A percentile compares a stretch with the other conserved stretches of the same genome.
Conservation (phyloP, 1,284 basidiomycete species). For the Malassezia cuniculi region DNA sequence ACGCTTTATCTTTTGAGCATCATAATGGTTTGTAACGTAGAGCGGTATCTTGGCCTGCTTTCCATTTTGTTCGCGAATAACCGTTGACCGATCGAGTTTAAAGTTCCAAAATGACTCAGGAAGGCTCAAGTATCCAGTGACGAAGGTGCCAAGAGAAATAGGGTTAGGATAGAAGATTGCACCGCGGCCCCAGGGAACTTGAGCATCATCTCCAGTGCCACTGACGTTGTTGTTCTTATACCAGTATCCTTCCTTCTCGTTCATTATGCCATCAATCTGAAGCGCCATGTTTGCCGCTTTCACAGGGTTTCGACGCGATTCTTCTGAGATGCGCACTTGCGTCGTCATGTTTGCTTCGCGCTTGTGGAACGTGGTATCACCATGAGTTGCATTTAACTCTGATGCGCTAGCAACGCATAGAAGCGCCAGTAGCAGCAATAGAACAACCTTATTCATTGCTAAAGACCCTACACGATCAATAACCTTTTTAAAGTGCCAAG, state of each 20-base stretch:
- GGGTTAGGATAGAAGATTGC: constrained; percentile 19
- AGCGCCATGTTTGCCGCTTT: constrained; percentile 25
- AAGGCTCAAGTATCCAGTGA: constrained; percentile 47
- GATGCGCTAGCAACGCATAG: too few species aligned
- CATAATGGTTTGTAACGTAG: constrained; percentile 22
- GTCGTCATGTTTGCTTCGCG: constrained; percentile 3
- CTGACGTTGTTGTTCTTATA: constrained; percentile 15
- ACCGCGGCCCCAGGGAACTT: constrained; percentile 29
- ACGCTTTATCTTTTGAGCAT: constrained; percentile 26
- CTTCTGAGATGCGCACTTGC: constrained; percentile 16
- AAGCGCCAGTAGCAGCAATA: too few species aligned
- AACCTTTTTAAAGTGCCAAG: too few species aligned
- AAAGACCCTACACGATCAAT: too few species aligned
- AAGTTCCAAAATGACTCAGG: constrained; percentile 22
- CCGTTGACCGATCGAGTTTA: constrained; percentile 25
- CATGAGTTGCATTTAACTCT: too few species aligned
- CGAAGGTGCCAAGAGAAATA: constrained; percentile 16
- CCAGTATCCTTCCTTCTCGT: constrained; percentile 10
- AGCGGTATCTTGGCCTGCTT: constrained; percentile 16
- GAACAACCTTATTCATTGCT: too few species aligned
- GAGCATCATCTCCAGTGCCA: constrained; percentile 10
- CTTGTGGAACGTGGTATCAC: too few species aligned
- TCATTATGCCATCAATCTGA: constrained; percentile 18
- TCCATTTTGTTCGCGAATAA: constrained; percentile 7
- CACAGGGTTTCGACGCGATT: constrained; percentile 27